Evolutionary conservation across 495 filamentous ascomycete genomes (phyloP).

Genomic region (Penicillium coffeae): DNA sequence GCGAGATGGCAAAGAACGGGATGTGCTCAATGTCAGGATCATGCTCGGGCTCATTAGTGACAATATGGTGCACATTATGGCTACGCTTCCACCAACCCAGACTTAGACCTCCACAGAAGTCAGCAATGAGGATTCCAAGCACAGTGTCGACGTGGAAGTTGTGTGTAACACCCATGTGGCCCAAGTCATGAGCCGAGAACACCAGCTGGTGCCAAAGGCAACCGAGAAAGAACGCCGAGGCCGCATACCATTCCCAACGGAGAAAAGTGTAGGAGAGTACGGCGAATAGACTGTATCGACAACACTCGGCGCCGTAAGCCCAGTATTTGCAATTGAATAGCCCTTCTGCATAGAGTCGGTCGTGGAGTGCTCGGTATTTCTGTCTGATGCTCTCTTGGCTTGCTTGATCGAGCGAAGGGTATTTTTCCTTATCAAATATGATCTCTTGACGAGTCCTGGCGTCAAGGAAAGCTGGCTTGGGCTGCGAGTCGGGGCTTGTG

Average conservation of each 20-base stretch:
- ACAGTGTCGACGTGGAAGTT: constrained; percentile 74
- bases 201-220: constrained; percentile 93
- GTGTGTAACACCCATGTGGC: constrained; percentile 97
- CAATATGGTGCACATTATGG: constrained; percentile 97
- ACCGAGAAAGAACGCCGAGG: constrained; percentile 74
- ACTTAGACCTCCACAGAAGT: constrained; percentile 87
- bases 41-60: constrained; percentile 94
- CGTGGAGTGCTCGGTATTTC: constrained; percentile 73
- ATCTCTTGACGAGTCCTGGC: constrained; percentile 71
- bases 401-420: constrained; percentile 69
- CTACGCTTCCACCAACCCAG: constrained; percentile 96
- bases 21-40: constrained; percentile 97
- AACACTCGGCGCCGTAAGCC: constrained; percentile 70
- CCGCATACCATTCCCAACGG: constrained; percentile 66
- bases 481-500: constrained; percentile 17
- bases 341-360: constrained; percentile 66
- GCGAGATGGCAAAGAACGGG: constrained; percentile 90
- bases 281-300: constrained; percentile 74
- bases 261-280: constrained; percentile 61
- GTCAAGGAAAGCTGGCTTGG: constrained; percentile 64
- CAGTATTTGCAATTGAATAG: constrained; percentile 85
- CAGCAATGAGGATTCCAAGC: constrained; percentile 87
- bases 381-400: constrained; percentile 76
- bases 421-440: constrained; percentile 71
- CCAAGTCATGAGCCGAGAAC: constrained; percentile 93